A percentile compares a stretch with the other conserved stretches of the same genome.
These are phyloP conservation scores for Fusarium nelsonii DNA, from an alignment of 2,329 filamentous ascomycete genomes.

Conservation along the genomic window DNA sequence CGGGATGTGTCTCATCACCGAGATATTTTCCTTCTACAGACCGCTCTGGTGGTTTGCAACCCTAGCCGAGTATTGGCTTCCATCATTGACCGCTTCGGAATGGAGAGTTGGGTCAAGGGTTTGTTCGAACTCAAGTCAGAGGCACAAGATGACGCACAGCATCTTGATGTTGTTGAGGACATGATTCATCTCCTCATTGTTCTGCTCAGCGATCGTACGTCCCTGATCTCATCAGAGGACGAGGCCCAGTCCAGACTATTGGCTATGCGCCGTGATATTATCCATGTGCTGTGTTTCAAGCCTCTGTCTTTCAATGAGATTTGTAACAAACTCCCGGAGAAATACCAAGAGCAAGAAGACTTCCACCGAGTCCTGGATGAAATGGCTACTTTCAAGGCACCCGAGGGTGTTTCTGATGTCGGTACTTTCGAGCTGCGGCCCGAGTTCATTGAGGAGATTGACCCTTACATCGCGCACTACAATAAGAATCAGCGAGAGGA, in stretches of 20 bases:
- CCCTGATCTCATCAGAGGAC: slow-evolving; percentile 76
- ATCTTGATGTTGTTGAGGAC: slow-evolving; percentile 94
- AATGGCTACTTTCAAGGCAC: slow-evolving; percentile 89
- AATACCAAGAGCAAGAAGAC: slow-evolving; percentile 87
- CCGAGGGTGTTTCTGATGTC: slow-evolving; percentile 91
- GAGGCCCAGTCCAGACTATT: slow-evolving; percentile 74
- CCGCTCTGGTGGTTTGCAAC: slow-evolving; percentile 87
- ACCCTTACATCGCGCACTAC: slow-evolving; percentile 96
- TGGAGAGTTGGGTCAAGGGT: slow-evolving; percentile 88
- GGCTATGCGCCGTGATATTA: slow-evolving; percentile 88
- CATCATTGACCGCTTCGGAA: slow-evolving; percentile 90
- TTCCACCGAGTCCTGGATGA: slow-evolving; percentile 87
- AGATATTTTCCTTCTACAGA: slow-evolving; percentile 94
- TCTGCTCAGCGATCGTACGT: slow-evolving; percentile 87
- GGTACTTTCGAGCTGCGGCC: slow-evolving; percentile 94
- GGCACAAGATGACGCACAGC: slow-evolving; percentile 86
- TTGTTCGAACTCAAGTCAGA: slow-evolving; percentile 78
- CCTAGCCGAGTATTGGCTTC: slow-evolving; percentile 87
- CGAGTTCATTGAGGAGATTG: slow-evolving; percentile 86
- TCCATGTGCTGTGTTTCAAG: slow-evolving; percentile 95
- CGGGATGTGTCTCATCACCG: slow-evolving; percentile 94
- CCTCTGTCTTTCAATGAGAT: slow-evolving; percentile 95
- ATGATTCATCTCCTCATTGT: slow-evolving; percentile 95
- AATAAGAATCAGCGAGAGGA: slow-evolving; percentile 98
- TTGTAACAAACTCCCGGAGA: slow-evolving; percentile 85